Base-by-base conservation (phyloP, 148 eudicot genomes). In the Talinum fruticosum region DNA sequence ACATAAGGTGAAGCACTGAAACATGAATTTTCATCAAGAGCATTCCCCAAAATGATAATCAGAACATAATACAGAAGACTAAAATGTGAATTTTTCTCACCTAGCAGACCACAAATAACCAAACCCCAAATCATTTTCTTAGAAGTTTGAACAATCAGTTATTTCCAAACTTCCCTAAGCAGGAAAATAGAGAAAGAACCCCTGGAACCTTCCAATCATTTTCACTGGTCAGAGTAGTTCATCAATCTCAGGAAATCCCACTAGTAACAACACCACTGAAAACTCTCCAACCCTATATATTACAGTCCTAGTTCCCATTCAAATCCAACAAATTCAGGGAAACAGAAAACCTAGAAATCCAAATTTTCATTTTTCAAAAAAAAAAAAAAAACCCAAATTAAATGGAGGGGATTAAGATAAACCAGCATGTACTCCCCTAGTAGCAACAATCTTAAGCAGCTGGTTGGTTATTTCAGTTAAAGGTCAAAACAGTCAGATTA, bases 401-500 rank as follows among this genome's bases (percentile, higher is more conserved):
- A 72, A 78, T 89, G 96, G 83, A 75, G 47, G 59, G 36, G 28
- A 71, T 72, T 47, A 81, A 69, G 59, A 38, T 66, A 29, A 65
- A 70, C 33, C 41, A 10, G 57, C 32, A 13, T 2, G 54, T 77
- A 10, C 33, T 79, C 74, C 79, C 66, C 8, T 81, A 59, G 3
- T 77, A 13, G 33, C 66, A 57, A 24, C 79, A 26, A 14, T 85
- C 0, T 4, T 85, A 57, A 8, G 84, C 6, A 37, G 59, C 68
- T n/a, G 76, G 38, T 28, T 83, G 51, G 29, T 51, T 21, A 79
- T 34, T 69, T 45, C 33, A 47, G 84, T 78, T 21, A 51, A 82
- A 53, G 44, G 62, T 47, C 76, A 75, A 57, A 81, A 80, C 5
- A 87, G 87, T 29, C 96, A 90, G 76, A 82, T 86, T 6, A 82